Percentiles rank a stretch among this genome's conserved stretches.
Conservation (phyloP, 1,284 basidiomycete genomes). For the Microbotryum intermedium region DNA sequence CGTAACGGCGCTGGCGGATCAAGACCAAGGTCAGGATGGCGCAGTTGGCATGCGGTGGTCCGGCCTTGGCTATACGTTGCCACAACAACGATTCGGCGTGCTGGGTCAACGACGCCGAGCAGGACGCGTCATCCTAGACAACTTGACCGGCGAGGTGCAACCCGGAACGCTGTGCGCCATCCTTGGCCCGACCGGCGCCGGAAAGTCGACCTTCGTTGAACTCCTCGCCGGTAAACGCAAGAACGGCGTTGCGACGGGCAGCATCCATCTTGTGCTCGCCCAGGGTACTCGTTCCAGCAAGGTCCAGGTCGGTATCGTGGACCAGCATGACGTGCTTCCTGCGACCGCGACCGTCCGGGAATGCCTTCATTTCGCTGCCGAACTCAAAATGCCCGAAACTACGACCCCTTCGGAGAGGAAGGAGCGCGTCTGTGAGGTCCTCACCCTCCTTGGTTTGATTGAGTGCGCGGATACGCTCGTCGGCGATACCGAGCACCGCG, state of each 20-base stretch:
- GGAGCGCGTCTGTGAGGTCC: conserved; percentile 56
- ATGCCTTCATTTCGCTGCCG: conserved; percentile 71
- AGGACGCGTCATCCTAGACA: conserved; percentile 61
- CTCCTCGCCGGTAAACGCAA: conserved; percentile 70
- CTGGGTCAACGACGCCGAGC: conserved; percentile 39
- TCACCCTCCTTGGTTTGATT: conserved; percentile 65
- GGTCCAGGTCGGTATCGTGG: conserved; percentile 68
- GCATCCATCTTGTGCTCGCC: conserved; percentile 49
- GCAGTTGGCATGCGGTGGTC: conserved; percentile 58
- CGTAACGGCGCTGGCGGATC: conserved; percentile 43
- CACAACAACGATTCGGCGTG: conserved; percentile 6
- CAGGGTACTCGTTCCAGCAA: conserved; percentile 50
- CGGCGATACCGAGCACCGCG: conserved; percentile 54
- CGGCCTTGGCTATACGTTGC: conserved; percentile 53
- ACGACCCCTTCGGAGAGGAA: conserved; percentile 56
- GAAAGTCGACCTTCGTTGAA: conserved; percentile 72
- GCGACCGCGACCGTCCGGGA: conserved; percentile 55
- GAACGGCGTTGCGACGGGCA: conserved; percentile 57
- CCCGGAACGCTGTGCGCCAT: conserved; percentile 78
- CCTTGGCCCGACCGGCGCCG: conserved; percentile 56
- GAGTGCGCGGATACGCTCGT: conserved; percentile 64
- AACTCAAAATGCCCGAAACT: conserved; percentile 69
- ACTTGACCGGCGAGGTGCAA: conserved; percentile 57
- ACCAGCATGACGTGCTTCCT: conserved; percentile 47
- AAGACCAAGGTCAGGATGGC: conserved; percentile 24